Conservation (phyloP, 1,284 basidiomycete species). For the Apiotrichum laibachii region DNA sequence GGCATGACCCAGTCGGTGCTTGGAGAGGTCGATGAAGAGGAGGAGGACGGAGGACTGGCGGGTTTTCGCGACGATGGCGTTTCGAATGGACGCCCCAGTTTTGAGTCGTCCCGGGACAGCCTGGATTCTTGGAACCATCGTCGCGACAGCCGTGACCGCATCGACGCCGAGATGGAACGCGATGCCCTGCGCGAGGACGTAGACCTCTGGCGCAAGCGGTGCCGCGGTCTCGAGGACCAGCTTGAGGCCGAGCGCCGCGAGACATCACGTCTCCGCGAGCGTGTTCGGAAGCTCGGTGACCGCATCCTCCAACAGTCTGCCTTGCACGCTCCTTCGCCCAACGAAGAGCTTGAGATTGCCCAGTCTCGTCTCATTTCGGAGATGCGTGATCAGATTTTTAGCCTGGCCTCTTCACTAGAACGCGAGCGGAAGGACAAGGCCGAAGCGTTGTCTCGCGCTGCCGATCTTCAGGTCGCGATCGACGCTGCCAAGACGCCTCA, state of each 20-base stretch:
- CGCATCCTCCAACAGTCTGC: slow-evolving; percentile 34
- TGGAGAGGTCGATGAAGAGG: slow-evolving; percentile 41
- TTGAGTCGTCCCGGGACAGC: slow-evolving; percentile 25
- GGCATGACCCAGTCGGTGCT: slow-evolving; percentile 33
- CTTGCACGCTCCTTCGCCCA: slow-evolving; percentile 6
- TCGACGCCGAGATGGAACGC: slow-evolving; percentile 46
- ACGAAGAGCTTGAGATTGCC: slow-evolving; percentile 16
- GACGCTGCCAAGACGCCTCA: slow-evolving; percentile 18
- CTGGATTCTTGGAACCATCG: slow-evolving; percentile 9
- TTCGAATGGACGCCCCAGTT: slow-evolving; percentile 13
- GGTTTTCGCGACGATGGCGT: slow-evolving; percentile 10
- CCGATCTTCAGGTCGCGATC: slow-evolving; percentile 23
- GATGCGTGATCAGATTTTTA: slow-evolving; percentile 44
- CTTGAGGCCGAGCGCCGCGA: slow-evolving; percentile 41
- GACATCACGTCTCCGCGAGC: slow-evolving; percentile 30
- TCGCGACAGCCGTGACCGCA: slow-evolving; percentile 22
- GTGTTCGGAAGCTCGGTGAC: slow-evolving; percentile 42
- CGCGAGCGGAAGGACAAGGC: slow-evolving; percentile 37
- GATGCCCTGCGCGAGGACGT: slow-evolving; percentile 45
- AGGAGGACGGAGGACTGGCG: slow-evolving; percentile 25
- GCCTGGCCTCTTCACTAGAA: slow-evolving; percentile 34
- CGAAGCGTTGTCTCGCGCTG: slow-evolving; percentile 19
- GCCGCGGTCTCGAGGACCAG: slow-evolving; percentile 35
- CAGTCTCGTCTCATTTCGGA: slow-evolving; percentile 35
- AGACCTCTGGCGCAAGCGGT: slow-evolving; percentile 41